phyloP scores from a whole-genome alignment of 345 rosid species.

The Citrus inodora region DNA sequence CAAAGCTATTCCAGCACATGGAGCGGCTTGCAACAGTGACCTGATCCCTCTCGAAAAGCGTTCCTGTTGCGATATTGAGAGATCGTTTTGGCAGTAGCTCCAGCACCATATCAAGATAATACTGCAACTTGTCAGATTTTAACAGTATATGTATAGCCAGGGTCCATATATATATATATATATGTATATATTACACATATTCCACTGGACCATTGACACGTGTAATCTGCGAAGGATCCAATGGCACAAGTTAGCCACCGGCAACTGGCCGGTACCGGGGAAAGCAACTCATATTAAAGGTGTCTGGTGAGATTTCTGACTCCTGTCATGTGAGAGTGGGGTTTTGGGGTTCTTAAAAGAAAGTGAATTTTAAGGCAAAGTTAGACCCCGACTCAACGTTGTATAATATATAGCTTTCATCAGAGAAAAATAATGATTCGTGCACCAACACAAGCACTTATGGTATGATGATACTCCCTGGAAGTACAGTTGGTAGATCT shows the following conservation, averaged over 20 bases:
- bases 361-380: constrained; percentile 21
- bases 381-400: constrained; percentile 14
- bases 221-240: constrained; percentile 3
- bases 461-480: constrained; percentile 15
- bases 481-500: constrained; percentile 25
- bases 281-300: constrained; percentile 22
- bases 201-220: constrained; percentile 12
- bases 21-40: constrained; percentile 24
- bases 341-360: constrained; percentile 11
- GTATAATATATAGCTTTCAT: background rate
- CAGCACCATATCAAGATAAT: constrained; percentile 18
- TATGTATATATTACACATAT: background rate
- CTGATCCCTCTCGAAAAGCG: constrained; percentile 63
- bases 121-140: constrained; percentile 12
- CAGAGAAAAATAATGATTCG: constrained; percentile 21
- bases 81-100: constrained; percentile 13
- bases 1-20: constrained; percentile 32
- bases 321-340: constrained; percentile 49
- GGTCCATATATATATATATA: background rate
- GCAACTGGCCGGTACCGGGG: background rate
- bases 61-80: constrained; percentile 19
- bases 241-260: constrained; percentile 15
- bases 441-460: constrained; percentile 29
- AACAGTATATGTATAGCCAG: background rate
- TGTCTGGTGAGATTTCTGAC: constrained; percentile 46